Conservation (phyloP, 2,329 filamentous ascomycete species). For the Alternaria hordeiaustralica region DNA sequence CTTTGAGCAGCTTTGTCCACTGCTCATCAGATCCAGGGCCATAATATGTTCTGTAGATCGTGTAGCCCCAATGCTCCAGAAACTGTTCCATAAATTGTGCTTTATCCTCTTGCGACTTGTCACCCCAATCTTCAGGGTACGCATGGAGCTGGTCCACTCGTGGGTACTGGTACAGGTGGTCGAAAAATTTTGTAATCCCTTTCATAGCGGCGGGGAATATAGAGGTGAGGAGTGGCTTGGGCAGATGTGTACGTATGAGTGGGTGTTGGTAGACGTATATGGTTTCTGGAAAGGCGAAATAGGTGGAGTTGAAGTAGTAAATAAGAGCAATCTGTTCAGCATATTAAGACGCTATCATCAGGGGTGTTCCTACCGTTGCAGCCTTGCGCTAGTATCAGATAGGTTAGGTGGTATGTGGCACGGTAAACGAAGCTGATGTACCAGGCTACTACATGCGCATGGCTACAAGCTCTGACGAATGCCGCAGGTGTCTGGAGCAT, state of each 20-base stretch:
- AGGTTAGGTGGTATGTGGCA: no score
- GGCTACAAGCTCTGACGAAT: no score
- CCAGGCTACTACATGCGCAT: no score
- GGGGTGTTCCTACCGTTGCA: not conserved
- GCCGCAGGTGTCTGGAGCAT: no score
- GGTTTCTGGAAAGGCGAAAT: not conserved
- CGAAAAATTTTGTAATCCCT: not conserved
- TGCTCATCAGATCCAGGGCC: not conserved
- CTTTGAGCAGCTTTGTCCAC: not conserved
- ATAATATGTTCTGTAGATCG: conserved; percentile 1
- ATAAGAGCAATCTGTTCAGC: not conserved
- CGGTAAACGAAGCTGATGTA: no score
- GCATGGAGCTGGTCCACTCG: no score
- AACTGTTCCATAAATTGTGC: not conserved
- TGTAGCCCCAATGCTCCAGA: not conserved
- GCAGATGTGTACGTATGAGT: not conserved
- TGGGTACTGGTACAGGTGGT: not conserved
- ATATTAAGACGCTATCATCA: not conserved
- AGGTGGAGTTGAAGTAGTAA: not conserved
- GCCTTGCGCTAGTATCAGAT: no score
- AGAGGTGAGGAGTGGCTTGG: not conserved
- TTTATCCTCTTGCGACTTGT: not conserved
- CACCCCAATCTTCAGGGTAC: no score
- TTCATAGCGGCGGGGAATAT: not conserved
- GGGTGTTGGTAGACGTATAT: not conserved